Conservation (phyloP, 2,329 filamentous ascomycete genomes). For the Apiospora aurea region DNA sequence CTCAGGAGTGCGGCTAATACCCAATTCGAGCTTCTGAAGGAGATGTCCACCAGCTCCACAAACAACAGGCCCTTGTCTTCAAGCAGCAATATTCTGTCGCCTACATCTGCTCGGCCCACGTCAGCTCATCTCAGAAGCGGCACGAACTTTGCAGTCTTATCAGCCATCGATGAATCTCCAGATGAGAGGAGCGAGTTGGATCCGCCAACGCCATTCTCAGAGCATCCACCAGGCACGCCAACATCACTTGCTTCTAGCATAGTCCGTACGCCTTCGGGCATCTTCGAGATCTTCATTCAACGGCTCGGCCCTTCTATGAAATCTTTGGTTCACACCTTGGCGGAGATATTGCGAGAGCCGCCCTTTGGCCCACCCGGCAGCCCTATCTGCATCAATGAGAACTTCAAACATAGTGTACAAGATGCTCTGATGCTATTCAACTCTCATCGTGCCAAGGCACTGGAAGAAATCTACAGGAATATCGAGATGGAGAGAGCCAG, state of each 20-base stretch:
- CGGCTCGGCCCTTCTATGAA: slow-evolving; percentile 95
- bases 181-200: slow-evolving; percentile 60
- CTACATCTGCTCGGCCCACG: slow-evolving; percentile 36
- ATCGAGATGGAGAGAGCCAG: slow-evolving; percentile 75
- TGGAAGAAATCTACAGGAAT: slow-evolving; percentile 80
- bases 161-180: slow-evolving; percentile 68
- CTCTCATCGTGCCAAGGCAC: slow-evolving; percentile 74
- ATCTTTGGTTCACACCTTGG: slow-evolving; percentile 89
- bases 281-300: slow-evolving; percentile 89
- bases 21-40: slow-evolving; percentile 84
- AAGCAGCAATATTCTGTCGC: slow-evolving; percentile 39
- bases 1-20: slow-evolving; percentile 87
- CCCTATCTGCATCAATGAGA: slow-evolving; percentile 76
- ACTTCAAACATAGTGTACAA: slow-evolving; percentile 80
- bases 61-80: slow-evolving; percentile 42
- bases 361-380: slow-evolving; percentile 78
- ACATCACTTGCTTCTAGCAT: slow-evolving; percentile 32
- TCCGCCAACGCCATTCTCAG: slow-evolving; percentile 45
- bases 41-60: slow-evolving; percentile 51
- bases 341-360: slow-evolving; percentile 85
- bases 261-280: slow-evolving; percentile 75
- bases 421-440: slow-evolving; percentile 85
- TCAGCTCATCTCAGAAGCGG: slow-evolving; percentile 45
- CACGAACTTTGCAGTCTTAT: slow-evolving; percentile 53
- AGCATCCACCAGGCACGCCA: slow-evolving; percentile 23